Conservation (phyloP, 2,329 filamentous ascomycete genomes). For the Drechslerella dactyloides region DNA sequence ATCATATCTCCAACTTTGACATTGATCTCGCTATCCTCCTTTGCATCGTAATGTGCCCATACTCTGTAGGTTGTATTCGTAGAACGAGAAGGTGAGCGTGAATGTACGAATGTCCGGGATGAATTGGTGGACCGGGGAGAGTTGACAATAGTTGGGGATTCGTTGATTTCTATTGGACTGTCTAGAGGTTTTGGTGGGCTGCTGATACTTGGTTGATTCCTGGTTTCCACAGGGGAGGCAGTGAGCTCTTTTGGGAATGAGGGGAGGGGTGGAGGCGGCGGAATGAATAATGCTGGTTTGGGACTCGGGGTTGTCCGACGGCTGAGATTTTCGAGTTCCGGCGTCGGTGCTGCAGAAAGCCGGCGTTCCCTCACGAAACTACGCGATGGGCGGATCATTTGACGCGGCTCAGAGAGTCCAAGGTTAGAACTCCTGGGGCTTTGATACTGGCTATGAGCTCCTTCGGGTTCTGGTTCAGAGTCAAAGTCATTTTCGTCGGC, state of each 20-base stretch:
- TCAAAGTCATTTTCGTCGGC: conserved; percentile 36
- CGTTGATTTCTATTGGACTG: not conserved
- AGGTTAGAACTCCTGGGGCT: conserved; percentile 13
- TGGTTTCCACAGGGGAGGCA: conserved; percentile 25
- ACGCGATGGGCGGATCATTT: conserved; percentile 28
- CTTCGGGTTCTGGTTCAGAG: conserved; percentile 8
- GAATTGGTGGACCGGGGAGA: conserved; percentile 1
- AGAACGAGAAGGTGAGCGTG: conserved; percentile 30
- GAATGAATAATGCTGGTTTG: conserved; percentile 39
- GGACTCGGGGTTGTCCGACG: conserved; percentile 25
- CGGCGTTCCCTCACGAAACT: conserved; percentile 38
- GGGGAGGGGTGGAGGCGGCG: conserved; percentile 40
- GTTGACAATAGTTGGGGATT: not conserved
- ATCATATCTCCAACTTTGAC: conserved; percentile 46
- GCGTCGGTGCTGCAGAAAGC: conserved; percentile 19
- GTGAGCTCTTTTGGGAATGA: conserved; percentile 37
- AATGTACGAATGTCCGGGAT: conserved; percentile 12
- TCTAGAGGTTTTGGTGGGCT: conserved; percentile 17
- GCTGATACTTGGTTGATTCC: conserved; percentile 21
- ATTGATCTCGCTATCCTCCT: conserved; percentile 33
- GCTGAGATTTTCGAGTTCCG: conserved; percentile 7
- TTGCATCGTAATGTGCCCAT: conserved; percentile 47
- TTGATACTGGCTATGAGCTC: conserved; percentile 3
- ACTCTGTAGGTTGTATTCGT: conserved; percentile 35
- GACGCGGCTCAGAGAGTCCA: conserved; percentile 7